Evolutionary conservation across 371 early-diverging fungal species (phyloP).

Genomic region (Syncephalastrum contaminatum): DNA sequence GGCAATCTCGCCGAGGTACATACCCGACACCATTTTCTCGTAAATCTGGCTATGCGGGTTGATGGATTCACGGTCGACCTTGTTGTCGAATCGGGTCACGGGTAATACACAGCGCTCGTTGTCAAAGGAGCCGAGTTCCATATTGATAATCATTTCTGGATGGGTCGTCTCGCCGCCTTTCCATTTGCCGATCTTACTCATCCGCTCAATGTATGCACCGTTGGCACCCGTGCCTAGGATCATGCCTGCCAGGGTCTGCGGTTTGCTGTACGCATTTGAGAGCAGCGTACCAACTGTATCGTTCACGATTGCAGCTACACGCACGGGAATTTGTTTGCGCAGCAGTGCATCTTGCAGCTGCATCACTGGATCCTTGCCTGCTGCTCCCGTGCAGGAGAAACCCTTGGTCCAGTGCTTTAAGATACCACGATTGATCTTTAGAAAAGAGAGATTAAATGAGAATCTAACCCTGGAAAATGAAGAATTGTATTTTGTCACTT

Average conservation of each 20-base stretch:
- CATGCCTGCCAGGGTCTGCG: conserved; percentile 77
- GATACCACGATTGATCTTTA: conserved; percentile 65
- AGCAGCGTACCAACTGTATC: conserved; percentile 92
- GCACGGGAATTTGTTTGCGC: conserved; percentile 68
- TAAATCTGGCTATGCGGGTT: conserved; percentile 77
- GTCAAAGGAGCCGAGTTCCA: conserved; percentile 79
- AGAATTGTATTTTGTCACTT: conserved; percentile 4
- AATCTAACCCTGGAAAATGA: neutral
- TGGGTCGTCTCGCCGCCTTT: conserved; percentile 9
- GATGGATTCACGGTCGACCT: conserved; percentile 67
- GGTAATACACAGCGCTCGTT: conserved; percentile 69
- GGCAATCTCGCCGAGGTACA: conserved; percentile 88
- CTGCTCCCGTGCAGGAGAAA: conserved; percentile 72
- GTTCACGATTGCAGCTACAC: conserved; percentile 83
- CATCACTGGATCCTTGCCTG: conserved; percentile 84
- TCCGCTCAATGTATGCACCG: conserved; percentile 83
- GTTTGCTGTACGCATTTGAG: conserved; percentile 78
- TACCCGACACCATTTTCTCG: conserved; percentile 90
- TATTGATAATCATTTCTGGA: conserved; percentile 83
- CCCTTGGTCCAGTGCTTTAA: conserved; percentile 93
- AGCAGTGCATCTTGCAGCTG: conserved; percentile 79
- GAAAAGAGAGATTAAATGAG: neutral
- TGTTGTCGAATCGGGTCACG: conserved; percentile 73
- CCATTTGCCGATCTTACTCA: conserved; percentile 71
- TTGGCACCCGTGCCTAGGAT: conserved; percentile 94